These are phyloP conservation scores for Lagenidium giganteum DNA, from an alignment of 352 stramenopile genomes.

Conservation along the genomic window DNA sequence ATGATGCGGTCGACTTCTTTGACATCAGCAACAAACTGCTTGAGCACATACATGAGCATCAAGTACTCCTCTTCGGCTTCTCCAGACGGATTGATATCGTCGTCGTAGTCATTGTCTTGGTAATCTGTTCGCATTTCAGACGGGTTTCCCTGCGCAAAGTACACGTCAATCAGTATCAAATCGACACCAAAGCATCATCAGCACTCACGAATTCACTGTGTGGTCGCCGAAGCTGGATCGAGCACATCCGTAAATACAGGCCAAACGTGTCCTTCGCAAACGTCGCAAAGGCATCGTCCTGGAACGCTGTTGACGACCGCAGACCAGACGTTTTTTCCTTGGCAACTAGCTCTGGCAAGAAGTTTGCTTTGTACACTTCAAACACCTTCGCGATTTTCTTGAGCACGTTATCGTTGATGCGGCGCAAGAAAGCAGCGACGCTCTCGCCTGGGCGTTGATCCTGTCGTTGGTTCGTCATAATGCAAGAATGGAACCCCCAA, in stretches of 20 bases:
- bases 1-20: slow-evolving; percentile 36
- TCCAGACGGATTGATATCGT: slow-evolving; percentile 2
- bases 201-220: slow-evolving; percentile 44
- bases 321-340: slow-evolving; percentile 25
- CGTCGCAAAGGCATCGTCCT: slow-evolving; percentile 50
- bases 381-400: slow-evolving; percentile 37
- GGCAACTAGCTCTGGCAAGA: slow-evolving; percentile 32
- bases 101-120: slow-evolving; percentile 13
- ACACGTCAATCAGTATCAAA: slow-evolving; percentile 3
- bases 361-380: slow-evolving; percentile 45
- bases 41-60: slow-evolving; percentile 65
- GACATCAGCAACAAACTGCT: slow-evolving; percentile 47
- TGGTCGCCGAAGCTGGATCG: slow-evolving; percentile 32
- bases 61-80: slow-evolving; percentile 45
- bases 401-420: slow-evolving; percentile 33
- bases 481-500: no score
- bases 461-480: slow-evolving; percentile 15
- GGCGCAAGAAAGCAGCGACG: slow-evolving; percentile 37
- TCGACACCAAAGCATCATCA: no score
- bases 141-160: no score
- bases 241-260: slow-evolving; percentile 34
- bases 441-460: slow-evolving; percentile 23
- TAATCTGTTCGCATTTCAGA: no score
- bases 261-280: slow-evolving; percentile 55
- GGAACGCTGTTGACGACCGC: slow-evolving; percentile 26